phyloP scores from a whole-genome alignment of 192 early-diverging fungal genomes.

The Entomortierella beljakovae region DNA sequence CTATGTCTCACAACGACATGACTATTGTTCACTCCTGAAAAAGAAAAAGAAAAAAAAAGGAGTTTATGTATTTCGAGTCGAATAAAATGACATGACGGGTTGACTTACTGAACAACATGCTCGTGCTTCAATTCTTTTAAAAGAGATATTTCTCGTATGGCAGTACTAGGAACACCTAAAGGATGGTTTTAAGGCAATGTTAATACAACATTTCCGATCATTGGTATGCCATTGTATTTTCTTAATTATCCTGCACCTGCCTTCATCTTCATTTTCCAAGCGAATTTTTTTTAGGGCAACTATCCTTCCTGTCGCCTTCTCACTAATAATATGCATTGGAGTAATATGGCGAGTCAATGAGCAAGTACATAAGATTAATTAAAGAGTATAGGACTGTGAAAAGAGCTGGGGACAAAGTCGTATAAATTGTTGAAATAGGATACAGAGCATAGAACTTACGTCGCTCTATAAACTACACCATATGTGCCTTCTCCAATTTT shows the following conservation, averaged over 20 bases:
- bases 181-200: too few relatives aligned
- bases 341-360: not conserved
- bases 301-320: constrained; percentile 62
- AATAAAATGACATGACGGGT: constrained; percentile 3
- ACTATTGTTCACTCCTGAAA: constrained; percentile 8
- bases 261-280: constrained; percentile 75
- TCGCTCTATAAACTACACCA: constrained; percentile 83
- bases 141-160: constrained; percentile 88
- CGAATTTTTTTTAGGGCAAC: constrained; percentile 84
- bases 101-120: constrained; percentile 84
- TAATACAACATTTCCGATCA: too few relatives aligned
- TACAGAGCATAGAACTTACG: too few relatives aligned
- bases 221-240: not conserved
- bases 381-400: not conserved
- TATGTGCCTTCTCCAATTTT: constrained; percentile 90
- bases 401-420: not conserved
- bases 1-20: not conserved
- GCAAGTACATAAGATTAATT: too few relatives aligned
- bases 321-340: constrained; percentile 10
- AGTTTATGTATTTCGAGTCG: not conserved
- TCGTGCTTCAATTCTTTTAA: constrained; percentile 88
- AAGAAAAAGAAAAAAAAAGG: not conserved
- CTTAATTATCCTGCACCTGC: constrained; percentile 8
- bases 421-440: too few relatives aligned
- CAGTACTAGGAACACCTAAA: constrained; percentile 79